Base-by-base conservation (phyloP, 2,329 filamentous ascomycete species). In the Falciphora oryzae region DNA sequence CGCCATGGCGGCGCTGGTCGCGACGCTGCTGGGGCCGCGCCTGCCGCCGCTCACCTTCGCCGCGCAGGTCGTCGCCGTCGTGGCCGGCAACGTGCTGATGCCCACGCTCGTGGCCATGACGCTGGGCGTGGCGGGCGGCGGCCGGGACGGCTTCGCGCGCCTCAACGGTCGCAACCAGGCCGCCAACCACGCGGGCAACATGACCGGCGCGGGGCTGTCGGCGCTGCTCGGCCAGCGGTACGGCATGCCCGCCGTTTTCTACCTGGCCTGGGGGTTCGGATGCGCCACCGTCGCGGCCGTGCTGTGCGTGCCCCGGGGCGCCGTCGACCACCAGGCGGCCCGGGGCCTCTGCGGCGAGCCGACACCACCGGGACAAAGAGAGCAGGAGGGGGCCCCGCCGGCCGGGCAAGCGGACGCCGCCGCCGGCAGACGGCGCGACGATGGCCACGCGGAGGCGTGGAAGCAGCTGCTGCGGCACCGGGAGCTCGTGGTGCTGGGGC, bases 11-110 rank as follows among this genome's bases (percentile, higher is more conserved):
- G 32, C 22, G 4, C 60, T 59, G 6, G 22, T 88, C 85, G 81
- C 85, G 63, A 78, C 89, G 5, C 38, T 61, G 14, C 32, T 61
- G 31, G 32, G n/a, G 13, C 59, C 59, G 31, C 38, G 31, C 32
- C 6, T 31, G 31, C 32, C n/a, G 32, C 31, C 32, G 59, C 59
- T 61, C 59, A n/a, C n/a, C 32, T 61, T 61, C 27, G n/a, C n/a
- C 1, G 59, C 59, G 3, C 59, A 61, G 16, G 14, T 38, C 32
- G 38, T 61, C 13, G 59, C 13, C 16, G 18, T 27, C n/a, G 32
- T n/a, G 16, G 59, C 59, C 10, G 59, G 59, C 13, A n/a, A 8
- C 31, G n/a, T 38, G n/a, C 28, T 61, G 32, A 61, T 61, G 59
- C 32, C 59, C 22, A 18, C 38, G n/a, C 32, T 61, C n/a, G 59